phyloP scores from a whole-genome alignment of 75 land plant species.

The Pinus albicaulis region DNA sequence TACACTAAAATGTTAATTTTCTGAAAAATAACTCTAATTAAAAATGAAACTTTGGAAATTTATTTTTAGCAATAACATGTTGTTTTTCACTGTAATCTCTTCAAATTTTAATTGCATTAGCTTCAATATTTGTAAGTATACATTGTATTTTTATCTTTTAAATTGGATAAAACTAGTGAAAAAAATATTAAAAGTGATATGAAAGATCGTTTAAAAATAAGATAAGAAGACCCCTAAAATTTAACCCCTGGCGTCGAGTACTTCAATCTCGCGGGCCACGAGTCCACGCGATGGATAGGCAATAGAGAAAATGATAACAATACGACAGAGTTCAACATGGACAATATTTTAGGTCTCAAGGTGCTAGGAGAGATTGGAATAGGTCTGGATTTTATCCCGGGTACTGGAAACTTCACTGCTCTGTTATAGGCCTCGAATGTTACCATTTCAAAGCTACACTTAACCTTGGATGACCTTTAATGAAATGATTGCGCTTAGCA shows the following conservation, averaged over 20 bases:
- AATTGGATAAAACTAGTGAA: too few species aligned
- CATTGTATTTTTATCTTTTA: too few species aligned
- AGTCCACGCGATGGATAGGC: slow-evolving; percentile 10
- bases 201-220: too few species aligned
- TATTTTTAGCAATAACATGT: too few species aligned
- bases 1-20: too few species aligned
- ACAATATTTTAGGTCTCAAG: slow-evolving; percentile 34
- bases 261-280: slow-evolving; percentile 25
- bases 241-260: slow-evolving; percentile 47
- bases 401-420: slow-evolving; percentile 52
- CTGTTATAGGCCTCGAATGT: slow-evolving; percentile 39
- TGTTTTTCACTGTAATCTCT: too few species aligned
- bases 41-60: too few species aligned
- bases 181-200: too few species aligned
- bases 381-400: slow-evolving; percentile 40
- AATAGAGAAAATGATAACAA: not conserved
- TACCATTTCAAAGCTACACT: slow-evolving; percentile 40
- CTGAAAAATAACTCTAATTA: too few species aligned
- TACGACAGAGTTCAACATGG: slow-evolving; percentile 32
- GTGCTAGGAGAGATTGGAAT: slow-evolving; percentile 34
- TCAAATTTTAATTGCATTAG: too few species aligned
- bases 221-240: too few species aligned
- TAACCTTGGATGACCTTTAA: slow-evolving; percentile 55
- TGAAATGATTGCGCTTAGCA: slow-evolving; percentile 48
- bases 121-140: too few species aligned